Base-by-base conservation (phyloP, 2,329 filamentous ascomycete species). In the Cercospora sp. region DNA sequence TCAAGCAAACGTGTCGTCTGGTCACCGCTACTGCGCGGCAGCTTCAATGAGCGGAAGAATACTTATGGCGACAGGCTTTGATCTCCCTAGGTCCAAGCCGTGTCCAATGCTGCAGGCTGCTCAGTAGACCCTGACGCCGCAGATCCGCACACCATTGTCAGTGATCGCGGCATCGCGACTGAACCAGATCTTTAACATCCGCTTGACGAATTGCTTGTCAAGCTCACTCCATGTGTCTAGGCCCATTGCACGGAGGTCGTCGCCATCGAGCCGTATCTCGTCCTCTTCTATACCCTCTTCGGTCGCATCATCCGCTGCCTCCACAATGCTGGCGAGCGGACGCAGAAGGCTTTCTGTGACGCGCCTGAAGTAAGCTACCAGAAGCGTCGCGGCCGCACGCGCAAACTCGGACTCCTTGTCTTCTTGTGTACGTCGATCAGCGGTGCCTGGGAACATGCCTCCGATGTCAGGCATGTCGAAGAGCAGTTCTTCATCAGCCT, bases 291-390 rank as follows among this genome's bases (percentile, higher is more conserved):
- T 75, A 5, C 81, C 81, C 12, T 80, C 78, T 5, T 81, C 81
- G 0, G 9, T 77, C 16, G 74, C 74, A 37, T 76, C 75, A 53
- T 80, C 79, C 26, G 80, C 80, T n/a, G 77, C 71, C 57, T 88
- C 85, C 5, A 91, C 85, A 3, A 91, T 80, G 69, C 89, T 87
- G 0, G 85, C 85, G 63, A 93, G 78, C 3, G 86, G 85, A 0
- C 84, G 84, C 24, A 94, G 80, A 53, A 92, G 84, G 73, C 87
- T 84, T 2, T 87, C 86, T 0, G 91, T 93, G 62, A 93, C 83
- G 1, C 91, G 87, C 79, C 94, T 91, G 79, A 94, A 94, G 79
- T 93, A 95, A 1, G 91, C 89, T 65, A 94, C 91, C 61, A 93
- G 86, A 49, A 89, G 87, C 69, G 92, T 88, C 76, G 93, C 90